phyloP scores from a whole-genome alignment of 352 stramenopile genomes.

The Pythium phragmitis region DNA sequence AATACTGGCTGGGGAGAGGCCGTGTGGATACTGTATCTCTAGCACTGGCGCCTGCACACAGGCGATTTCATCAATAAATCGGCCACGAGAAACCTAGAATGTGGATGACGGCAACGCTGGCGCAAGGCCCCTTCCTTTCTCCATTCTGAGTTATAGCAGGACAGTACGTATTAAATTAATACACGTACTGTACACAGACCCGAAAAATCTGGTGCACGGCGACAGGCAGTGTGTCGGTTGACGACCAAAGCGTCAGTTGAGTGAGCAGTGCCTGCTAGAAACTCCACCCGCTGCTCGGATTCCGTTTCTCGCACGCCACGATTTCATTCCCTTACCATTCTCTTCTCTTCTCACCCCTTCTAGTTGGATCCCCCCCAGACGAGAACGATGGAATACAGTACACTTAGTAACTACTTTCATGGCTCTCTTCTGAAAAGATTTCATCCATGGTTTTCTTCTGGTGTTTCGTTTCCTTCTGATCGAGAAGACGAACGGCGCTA shows the following conservation, averaged over 20 bases:
- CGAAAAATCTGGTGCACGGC: not conserved
- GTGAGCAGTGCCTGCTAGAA: not conserved
- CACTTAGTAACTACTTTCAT: no score
- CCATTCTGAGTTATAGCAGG: no score
- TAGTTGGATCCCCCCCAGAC: no score
- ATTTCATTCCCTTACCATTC: not conserved
- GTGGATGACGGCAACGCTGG: not conserved
- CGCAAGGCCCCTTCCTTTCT: not conserved
- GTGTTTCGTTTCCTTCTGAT: not conserved
- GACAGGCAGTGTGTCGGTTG: not conserved
- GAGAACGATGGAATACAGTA: no score
- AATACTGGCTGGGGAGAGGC: not conserved
- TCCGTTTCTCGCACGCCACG: slow-evolving; percentile 2
- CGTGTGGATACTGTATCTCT: not conserved
- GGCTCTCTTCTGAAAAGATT: no score
- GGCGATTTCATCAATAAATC: slow-evolving; percentile 16
- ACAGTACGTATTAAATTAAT: not conserved
- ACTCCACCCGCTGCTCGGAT: not conserved
- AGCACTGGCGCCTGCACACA: not conserved
- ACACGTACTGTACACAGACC: not conserved
- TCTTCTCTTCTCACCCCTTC: not conserved
- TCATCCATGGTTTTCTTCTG: not conserved
- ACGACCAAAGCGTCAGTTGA: not conserved
- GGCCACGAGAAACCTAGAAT: slow-evolving; percentile 16
- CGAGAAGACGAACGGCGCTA: not conserved